Percentiles rank a stretch among this genome's conserved stretches.
phyloP scores from a whole-genome alignment of 139 green algal species.

The Micractinium conductrix region DNA sequence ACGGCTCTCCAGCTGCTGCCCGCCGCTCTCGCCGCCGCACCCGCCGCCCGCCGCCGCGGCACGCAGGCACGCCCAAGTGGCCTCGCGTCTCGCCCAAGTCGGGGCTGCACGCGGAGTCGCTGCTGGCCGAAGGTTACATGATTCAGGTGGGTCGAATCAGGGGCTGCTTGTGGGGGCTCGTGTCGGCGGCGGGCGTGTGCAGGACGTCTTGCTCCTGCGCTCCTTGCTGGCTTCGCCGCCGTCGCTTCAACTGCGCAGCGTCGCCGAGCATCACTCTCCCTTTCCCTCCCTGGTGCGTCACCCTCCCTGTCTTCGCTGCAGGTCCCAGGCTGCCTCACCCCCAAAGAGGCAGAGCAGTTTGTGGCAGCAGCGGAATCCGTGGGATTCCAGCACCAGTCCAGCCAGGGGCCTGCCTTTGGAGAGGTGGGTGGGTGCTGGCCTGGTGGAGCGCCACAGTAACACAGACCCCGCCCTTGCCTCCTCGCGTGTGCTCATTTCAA shows the following conservation, averaged over 20 bases:
- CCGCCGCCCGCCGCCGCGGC: background rate
- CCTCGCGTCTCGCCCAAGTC: constrained; percentile 17
- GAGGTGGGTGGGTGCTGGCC: constrained; percentile 54
- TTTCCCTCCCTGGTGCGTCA: too few relatives aligned
- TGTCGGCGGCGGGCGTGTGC: background rate
- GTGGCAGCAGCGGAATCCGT: constrained; percentile 38
- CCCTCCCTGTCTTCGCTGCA: background rate
- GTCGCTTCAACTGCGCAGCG: too few relatives aligned
- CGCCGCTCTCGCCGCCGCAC: background rate
- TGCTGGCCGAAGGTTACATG: constrained; percentile 21
- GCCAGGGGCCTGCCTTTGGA: constrained; percentile 56
- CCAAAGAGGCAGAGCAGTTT: constrained; percentile 26
- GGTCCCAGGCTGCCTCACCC: constrained; percentile 13
- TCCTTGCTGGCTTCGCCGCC: background rate
- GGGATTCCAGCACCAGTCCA: constrained; percentile 63
- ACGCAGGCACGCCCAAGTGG: constrained; percentile 21
- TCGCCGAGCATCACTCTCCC: background rate
- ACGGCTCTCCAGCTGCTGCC: too few relatives aligned
- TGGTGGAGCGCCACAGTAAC: too few relatives aligned
- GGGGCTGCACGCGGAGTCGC: background rate
- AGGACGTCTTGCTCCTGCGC: background rate
- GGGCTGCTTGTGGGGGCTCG: background rate
- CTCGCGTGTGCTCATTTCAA: too few relatives aligned
- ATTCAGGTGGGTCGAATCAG: background rate
- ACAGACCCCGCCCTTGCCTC: too few relatives aligned